These are phyloP conservation scores for Nectriaceae sp. DNA, from an alignment of 2,329 filamentous ascomycete genomes.

Conservation along the genomic window DNA sequence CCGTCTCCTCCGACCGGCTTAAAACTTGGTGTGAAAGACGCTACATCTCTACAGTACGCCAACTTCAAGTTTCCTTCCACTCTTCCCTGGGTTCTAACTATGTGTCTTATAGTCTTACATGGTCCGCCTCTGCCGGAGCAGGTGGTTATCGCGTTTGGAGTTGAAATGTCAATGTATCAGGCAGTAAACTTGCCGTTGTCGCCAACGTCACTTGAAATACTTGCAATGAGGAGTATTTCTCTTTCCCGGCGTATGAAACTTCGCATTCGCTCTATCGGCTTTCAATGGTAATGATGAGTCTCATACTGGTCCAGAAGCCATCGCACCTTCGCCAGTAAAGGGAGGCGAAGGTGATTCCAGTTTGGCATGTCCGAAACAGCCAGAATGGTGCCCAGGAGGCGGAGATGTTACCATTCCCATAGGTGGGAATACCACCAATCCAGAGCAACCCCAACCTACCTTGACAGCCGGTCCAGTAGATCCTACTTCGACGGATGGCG, in stretches of 20 bases:
- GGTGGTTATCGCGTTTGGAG: neutral
- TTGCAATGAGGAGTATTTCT: neutral
- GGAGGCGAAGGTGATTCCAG: neutral
- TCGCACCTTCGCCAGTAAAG: neutral
- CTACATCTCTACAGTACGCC: neutral
- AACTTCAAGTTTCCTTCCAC: neutral
- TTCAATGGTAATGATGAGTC: neutral
- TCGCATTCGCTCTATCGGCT: neutral
- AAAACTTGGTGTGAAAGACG: neutral
- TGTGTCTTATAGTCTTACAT: neutral
- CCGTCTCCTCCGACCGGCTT: neutral
- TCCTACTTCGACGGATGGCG: slow-evolving; percentile 2
- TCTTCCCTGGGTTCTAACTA: neutral
- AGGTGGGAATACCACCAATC: neutral
- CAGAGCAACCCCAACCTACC: neutral
- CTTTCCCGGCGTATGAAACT: neutral
- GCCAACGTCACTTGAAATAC: neutral
- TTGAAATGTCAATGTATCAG: neutral
- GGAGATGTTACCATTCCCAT: neutral
- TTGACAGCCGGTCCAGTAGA: neutral
- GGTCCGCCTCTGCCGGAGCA: neutral
- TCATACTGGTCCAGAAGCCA: neutral
- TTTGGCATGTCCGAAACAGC: neutral
- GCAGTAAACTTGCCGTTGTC: neutral
- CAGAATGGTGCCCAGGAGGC: neutral